A percentile compares a stretch with the other conserved stretches of the same genome.
phyloP scores from a whole-genome alignment of 1,284 basidiomycete genomes.

The Leccinum fuscescens region DNA sequence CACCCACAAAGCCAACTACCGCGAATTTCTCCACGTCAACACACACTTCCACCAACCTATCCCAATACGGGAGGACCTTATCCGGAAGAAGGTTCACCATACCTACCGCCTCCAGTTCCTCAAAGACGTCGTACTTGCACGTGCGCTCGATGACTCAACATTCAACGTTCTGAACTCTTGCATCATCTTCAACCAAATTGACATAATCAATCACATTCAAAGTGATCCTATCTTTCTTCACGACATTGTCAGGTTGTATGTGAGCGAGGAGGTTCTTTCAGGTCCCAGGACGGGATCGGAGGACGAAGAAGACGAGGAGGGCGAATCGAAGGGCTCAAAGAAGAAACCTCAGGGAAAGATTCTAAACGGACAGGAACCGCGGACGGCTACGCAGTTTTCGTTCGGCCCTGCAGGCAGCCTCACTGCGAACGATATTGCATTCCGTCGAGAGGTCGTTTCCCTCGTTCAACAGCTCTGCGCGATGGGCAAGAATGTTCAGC shows the following conservation, averaged over 20 bases:
- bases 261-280: slow-evolving; percentile 59
- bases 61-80: slow-evolving; percentile 66
- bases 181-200: slow-evolving; percentile 99
- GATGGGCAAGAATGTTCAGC: slow-evolving; percentile 96
- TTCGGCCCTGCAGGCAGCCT: slow-evolving; percentile 53
- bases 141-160: slow-evolving; percentile 92
- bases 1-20: slow-evolving; percentile 92
- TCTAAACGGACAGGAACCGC: slow-evolving; percentile 26
- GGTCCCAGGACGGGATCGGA: slow-evolving; percentile 33
- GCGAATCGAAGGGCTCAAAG: slow-evolving; percentile 23
- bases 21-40: slow-evolving; percentile 82
- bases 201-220: slow-evolving; percentile 92
- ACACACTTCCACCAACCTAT: slow-evolving; percentile 88
- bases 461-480: slow-evolving; percentile 91
- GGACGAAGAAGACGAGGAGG: slow-evolving; percentile 30
- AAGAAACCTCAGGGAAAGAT: slow-evolving; percentile 34
- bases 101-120: slow-evolving; percentile 96
- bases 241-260: slow-evolving; percentile 78
- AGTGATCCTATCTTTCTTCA: slow-evolving; percentile 73
- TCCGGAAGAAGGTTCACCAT: slow-evolving; percentile 90
- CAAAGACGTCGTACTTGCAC: slow-evolving; percentile 95
- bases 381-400: slow-evolving; percentile 40
- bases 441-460: slow-evolving; percentile 72
- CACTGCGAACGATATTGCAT: slow-evolving; percentile 48
- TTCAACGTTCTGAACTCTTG: slow-evolving; percentile 97